Percentiles rank a stretch among this genome's conserved stretches.
These are phyloP conservation scores for Pseudogymnoascus sp. DNA, from an alignment of 2,329 filamentous ascomycete genomes.

Conservation along the genomic window DNA sequence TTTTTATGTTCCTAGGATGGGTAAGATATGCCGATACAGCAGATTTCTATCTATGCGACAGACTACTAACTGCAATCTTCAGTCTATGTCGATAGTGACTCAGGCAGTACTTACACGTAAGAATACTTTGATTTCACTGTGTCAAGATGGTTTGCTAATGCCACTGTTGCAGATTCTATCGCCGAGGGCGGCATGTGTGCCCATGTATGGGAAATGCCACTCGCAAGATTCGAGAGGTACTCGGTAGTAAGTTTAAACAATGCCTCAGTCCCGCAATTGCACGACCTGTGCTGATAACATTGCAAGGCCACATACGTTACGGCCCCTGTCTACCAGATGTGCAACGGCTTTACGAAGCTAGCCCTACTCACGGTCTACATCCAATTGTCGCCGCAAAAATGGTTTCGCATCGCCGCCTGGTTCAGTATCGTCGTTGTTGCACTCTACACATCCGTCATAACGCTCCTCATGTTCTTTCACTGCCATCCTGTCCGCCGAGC, in stretches of 20 bases:
- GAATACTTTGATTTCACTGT: neutral
- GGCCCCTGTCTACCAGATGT: slow-evolving; percentile 28
- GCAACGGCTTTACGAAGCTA: slow-evolving; percentile 31
- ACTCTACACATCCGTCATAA: slow-evolving; percentile 29
- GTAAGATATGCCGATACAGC: slow-evolving; percentile 3
- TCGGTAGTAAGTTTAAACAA: slow-evolving; percentile 6
- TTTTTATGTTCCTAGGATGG: slow-evolving; percentile 9
- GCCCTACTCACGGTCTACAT: slow-evolving; percentile 34
- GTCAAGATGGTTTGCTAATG: neutral
- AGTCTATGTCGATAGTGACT: slow-evolving; percentile 6
- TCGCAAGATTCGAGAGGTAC: slow-evolving; percentile 13
- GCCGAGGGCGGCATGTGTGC: slow-evolving; percentile 12
- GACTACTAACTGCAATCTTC: neutral
- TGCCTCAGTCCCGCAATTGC: neutral
- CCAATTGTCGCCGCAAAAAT: slow-evolving; percentile 29
- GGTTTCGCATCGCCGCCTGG: slow-evolving; percentile 29
- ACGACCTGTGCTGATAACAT: neutral
- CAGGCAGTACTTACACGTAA: slow-evolving; percentile 8
- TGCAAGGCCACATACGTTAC: slow-evolving; percentile 14
- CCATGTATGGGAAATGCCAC: slow-evolving; percentile 17
- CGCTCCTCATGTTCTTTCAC: slow-evolving; percentile 31
- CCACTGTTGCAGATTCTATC: neutral
- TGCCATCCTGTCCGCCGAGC: slow-evolving; percentile 30
- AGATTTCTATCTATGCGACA: neutral
- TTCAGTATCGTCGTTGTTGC: slow-evolving; percentile 25